Evolutionary conservation across 1,284 basidiomycete species (phyloP).

Genomic region (Trichosporon sp.): DNA sequence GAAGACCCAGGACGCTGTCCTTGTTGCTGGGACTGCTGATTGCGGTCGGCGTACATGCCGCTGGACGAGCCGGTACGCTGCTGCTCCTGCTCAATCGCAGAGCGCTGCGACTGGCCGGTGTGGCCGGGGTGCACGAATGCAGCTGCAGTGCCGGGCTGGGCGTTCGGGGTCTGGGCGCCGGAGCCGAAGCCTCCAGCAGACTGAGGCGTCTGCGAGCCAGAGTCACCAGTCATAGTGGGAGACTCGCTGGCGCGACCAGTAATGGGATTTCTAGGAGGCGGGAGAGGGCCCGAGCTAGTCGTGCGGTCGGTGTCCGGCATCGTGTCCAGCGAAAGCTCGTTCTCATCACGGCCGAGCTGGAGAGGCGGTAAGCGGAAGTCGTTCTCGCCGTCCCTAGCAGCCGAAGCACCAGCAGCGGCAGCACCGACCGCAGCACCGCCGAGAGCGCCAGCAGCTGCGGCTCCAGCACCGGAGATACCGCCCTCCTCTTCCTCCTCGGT

Average conservation of each 20-base stretch:
- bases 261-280: not conserved
- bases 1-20: not conserved
- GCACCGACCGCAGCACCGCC: not conserved
- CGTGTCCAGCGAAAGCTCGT: not conserved
- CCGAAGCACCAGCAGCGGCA: not conserved
- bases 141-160: not conserved
- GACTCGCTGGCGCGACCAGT: not conserved
- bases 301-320: not conserved
- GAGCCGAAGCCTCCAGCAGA: not conserved
- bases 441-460: not conserved
- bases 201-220: not conserved
- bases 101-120: not conserved
- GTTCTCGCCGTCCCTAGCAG: not conserved
- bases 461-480: not conserved
- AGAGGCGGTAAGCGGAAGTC: not conserved
- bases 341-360: not conserved
- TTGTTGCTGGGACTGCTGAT: not conserved
- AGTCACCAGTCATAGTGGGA: not conserved
- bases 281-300: not conserved
- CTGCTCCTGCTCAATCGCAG: not conserved
- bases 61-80: not conserved
- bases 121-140: not conserved
- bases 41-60: not conserved
- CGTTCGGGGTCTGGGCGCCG: not conserved
- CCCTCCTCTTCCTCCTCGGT: conserved; percentile 7